Percentiles rank a stretch among this genome's conserved stretches.
phyloP scores from a whole-genome alignment of 2,329 filamentous ascomycete species.

The Beauveria rudraprayagi region DNA sequence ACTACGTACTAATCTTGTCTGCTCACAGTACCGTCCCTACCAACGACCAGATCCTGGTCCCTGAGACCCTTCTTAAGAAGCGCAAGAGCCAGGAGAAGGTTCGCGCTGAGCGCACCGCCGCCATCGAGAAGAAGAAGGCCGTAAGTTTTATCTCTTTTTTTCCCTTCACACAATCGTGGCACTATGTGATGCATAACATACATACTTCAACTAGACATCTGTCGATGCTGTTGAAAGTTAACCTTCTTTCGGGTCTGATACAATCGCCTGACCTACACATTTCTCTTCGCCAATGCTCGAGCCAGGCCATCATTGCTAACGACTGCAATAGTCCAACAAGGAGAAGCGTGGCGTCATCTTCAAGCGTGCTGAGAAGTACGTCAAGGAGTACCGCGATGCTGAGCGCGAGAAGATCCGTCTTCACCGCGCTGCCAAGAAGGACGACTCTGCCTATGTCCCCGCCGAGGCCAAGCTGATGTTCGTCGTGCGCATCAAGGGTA shows the following conservation, averaged over 20 bases:
- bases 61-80: constrained; percentile 99
- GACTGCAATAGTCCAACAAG: constrained; percentile 73
- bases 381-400: constrained; percentile 97
- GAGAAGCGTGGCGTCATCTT: constrained; percentile 98
- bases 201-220: constrained; percentile 77
- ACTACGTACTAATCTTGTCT: constrained; percentile 72
- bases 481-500: constrained; percentile 99
- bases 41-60: constrained; percentile 91
- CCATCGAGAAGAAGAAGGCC: constrained; percentile 80
- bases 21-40: constrained; percentile 74
- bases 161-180: constrained; percentile 20
- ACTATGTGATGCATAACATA: constrained; percentile 81
- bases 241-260: constrained; percentile 99
- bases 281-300: not conserved
- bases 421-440: constrained; percentile 77
- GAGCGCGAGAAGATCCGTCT: constrained; percentile 99
- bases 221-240: constrained; percentile 97
- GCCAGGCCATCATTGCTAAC: constrained; percentile 26
- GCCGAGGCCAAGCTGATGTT: constrained; percentile 96
- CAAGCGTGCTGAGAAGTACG: constrained; percentile 99
- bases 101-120: constrained; percentile 76
- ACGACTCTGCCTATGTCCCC: constrained; percentile 88
- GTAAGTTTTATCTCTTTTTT: constrained; percentile 46
- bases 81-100: constrained; percentile 99
- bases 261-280: constrained; percentile 23